phyloP scores from a whole-genome alignment of 805 yeast genomes.

The Barnettozyma populi region DNA sequence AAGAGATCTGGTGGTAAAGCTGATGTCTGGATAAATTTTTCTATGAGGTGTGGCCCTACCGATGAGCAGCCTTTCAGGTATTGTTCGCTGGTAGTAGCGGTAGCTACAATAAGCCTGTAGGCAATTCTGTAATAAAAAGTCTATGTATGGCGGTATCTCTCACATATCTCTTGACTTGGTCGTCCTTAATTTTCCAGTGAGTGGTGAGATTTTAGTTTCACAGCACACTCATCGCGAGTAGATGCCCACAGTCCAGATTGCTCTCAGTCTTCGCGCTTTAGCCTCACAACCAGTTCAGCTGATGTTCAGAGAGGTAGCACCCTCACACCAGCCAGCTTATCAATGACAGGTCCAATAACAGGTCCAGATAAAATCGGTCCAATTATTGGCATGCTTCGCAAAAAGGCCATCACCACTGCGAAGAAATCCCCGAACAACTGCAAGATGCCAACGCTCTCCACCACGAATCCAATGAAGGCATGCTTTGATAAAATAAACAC shows the following conservation, averaged over 20 bases:
- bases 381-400: conserved; percentile 80
- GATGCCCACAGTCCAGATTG: no score
- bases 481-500: conserved; percentile 65
- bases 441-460: conserved; percentile 86
- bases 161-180: no score
- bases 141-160: no score
- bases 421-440: conserved; percentile 89
- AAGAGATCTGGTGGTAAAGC: no score
- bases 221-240: no score
- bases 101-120: neutral
- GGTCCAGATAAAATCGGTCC: conserved; percentile 86
- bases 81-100: no score
- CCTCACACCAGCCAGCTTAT: conserved; percentile 55
- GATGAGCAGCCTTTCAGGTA: neutral
- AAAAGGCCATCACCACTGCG: conserved; percentile 79
- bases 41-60: neutral
- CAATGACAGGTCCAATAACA: conserved; percentile 63
- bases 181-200: no score
- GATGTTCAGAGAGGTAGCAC: conserved; percentile 52
- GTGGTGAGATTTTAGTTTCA: no score
- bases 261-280: no score
- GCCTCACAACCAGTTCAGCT: neutral
- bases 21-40: neutral
- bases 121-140: neutral
- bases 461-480: conserved; percentile 77